Conservation (phyloP, 2,329 filamentous ascomycete species). For the Cladosporium colombiae region DNA sequence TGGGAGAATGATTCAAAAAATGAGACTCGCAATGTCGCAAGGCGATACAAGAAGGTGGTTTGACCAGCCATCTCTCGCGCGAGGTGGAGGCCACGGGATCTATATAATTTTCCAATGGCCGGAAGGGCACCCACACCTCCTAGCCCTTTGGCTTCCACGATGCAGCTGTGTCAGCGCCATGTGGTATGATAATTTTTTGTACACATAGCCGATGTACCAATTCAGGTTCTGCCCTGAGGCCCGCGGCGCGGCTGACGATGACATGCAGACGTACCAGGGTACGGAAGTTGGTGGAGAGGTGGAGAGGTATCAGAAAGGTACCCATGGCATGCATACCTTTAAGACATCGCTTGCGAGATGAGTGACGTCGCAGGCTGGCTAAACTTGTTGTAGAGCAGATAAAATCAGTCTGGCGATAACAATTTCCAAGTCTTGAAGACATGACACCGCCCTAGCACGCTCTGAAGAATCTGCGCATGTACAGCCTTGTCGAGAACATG, state of each 20-base stretch:
- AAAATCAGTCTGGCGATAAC: neutral
- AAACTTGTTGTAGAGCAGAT: neutral
- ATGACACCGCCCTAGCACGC: neutral
- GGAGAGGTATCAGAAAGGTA: slow-evolving; percentile 2
- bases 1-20: slow-evolving; percentile 7
- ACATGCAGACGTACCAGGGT: slow-evolving; percentile 16
- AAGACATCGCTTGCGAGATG: neutral
- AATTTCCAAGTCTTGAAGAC: neutral
- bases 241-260: slow-evolving; percentile 13
- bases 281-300: slow-evolving; percentile 10
- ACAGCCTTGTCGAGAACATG: neutral
- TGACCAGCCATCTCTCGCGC: slow-evolving; percentile 18
- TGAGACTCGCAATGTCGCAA: slow-evolving; percentile 1
- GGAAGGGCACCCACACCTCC: slow-evolving; percentile 4
- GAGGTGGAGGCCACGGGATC: neutral
- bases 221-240: slow-evolving; percentile 5
- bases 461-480: neutral
- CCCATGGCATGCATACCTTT: neutral
- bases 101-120: slow-evolving; percentile 16
- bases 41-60: neutral
- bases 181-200: slow-evolving; percentile 6
- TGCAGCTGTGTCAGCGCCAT: slow-evolving; percentile 15
- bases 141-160: slow-evolving; percentile 5
- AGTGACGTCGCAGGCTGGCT: neutral
- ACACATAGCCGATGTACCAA: neutral